Evolutionary conservation across 352 stramenopile genomes (phyloP).

Genomic region (Pythium coloratum): DNA sequence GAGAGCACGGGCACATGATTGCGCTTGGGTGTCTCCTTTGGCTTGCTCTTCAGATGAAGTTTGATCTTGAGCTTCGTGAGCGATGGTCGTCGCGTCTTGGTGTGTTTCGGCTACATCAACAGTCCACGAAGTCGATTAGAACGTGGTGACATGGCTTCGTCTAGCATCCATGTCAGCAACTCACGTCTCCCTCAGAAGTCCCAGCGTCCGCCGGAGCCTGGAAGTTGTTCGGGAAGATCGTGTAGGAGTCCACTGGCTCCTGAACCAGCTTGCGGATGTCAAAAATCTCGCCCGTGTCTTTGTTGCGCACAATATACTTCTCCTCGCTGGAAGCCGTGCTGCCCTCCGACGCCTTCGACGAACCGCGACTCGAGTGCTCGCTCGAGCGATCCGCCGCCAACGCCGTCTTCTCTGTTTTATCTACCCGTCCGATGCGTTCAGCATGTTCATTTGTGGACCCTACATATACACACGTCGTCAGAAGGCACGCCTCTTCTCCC

Average conservation of each 20-base stretch:
- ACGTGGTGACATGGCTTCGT: background rate
- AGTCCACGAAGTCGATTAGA: background rate
- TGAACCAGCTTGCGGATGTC: conserved; percentile 68
- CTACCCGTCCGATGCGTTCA: background rate
- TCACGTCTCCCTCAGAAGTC: conserved; percentile 35
- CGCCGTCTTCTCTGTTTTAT: conserved; percentile 18
- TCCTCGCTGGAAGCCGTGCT: conserved; percentile 35
- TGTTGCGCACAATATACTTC: conserved; percentile 80
- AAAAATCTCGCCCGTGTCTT: conserved; percentile 79
- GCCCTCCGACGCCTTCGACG: conserved; percentile 15
- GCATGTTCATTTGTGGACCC: background rate
- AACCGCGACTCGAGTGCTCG: conserved; percentile 15
- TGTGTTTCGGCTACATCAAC: conserved; percentile 37
- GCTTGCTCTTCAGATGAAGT: conserved; percentile 69
- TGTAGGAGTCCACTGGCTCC: conserved; percentile 63
- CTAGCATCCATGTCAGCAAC: background rate
- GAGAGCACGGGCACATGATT: conserved; percentile 71
- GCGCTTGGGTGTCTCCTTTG: conserved; percentile 47
- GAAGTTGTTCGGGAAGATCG: conserved; percentile 79
- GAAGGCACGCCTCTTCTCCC: background rate
- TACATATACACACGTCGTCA: background rate
- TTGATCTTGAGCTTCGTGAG: conserved; percentile 70
- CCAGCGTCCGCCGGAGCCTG: conserved; percentile 23
- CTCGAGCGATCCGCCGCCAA: background rate
- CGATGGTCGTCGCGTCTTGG: conserved; percentile 56